Percentiles rank a stretch among this genome's conserved stretches.
These are phyloP conservation scores for Pythium apleroticum DNA, from an alignment of 352 stramenopile genomes.

Conservation along the genomic window DNA sequence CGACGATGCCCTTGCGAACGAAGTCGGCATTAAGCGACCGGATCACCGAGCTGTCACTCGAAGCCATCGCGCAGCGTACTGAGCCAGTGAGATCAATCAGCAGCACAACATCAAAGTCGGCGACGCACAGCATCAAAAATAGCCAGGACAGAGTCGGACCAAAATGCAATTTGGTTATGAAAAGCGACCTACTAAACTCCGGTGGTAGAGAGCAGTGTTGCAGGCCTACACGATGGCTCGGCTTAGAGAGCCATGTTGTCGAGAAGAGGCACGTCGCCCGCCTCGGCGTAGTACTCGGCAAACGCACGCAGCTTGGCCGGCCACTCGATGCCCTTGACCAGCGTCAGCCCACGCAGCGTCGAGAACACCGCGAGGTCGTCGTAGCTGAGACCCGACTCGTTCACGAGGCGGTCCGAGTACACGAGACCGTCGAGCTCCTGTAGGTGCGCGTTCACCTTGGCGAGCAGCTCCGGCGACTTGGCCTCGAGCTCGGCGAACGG, in stretches of 20 bases:
- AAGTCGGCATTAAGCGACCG: constrained; percentile 34
- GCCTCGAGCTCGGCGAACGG: constrained; percentile 39
- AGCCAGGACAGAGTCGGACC: too few relatives aligned
- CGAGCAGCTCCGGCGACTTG: constrained; percentile 40
- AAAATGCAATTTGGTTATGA: too few relatives aligned
- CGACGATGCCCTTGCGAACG: constrained; percentile 37
- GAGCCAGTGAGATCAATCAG: too few relatives aligned
- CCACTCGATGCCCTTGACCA: constrained; percentile 54
- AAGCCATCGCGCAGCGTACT: constrained; percentile 2
- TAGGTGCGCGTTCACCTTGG: constrained; percentile 41
- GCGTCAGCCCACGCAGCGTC: constrained; percentile 45
- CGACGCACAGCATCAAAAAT: too few relatives aligned
- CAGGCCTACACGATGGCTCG: too few relatives aligned
- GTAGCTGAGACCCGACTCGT: constrained; percentile 44
- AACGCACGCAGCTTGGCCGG: constrained; percentile 48
- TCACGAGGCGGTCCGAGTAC: constrained; percentile 43
- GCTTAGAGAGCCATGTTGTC: constrained; percentile 35
- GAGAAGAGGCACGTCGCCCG: constrained; percentile 44
- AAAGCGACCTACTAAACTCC: too few relatives aligned
- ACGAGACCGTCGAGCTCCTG: constrained; percentile 38
- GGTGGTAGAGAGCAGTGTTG: too few relatives aligned
- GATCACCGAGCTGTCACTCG: constrained; percentile 8
- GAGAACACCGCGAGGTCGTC: constrained; percentile 60
- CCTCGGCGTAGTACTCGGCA: constrained; percentile 45
- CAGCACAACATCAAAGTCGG: too few relatives aligned